Base-by-base conservation (phyloP, 257 asterid genomes). In the Galeopsis tetrahit region DNA sequence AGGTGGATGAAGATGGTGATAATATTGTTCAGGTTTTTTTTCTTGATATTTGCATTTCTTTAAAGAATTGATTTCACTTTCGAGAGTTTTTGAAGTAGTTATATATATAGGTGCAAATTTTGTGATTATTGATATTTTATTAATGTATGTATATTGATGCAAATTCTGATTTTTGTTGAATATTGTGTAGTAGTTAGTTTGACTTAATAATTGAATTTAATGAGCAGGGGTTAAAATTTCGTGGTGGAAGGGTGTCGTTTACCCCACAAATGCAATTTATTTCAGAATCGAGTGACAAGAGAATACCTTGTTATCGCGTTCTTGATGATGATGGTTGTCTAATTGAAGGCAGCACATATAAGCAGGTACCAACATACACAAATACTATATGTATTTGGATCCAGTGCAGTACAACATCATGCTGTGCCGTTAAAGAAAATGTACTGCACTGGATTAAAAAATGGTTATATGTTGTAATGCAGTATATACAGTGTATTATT, bases 281-380 rank as follows among this genome's bases (percentile, higher is more conserved):
- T 55, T 59, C 98, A 5, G 96, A 84, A 69, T 80, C 88, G 31
- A 4, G 87, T 5, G 89, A 80, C 10, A 84, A 84, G 71, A 85
- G 96, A 78, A 66, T 92, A 39, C 97, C 99, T 3, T 95, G 99
- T 77, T 95, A 87, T 70, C 92, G 94, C 0, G 96, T 92, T 43
- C 95, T 95, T 4, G 92, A 90, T 21, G 92, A 92, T 13, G 82
- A 92, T 75, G 99, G 98, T 39, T 77, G 67, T 70, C 83, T 79
- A 32, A 77, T 88, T 28, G 7, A 82, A 40, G 88, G 87, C 71
- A 72, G 73, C 75, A 78, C 4, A 67, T 84, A 80, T 67, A 84
- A 84, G 75, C 84, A 83, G 96, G 98, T 90, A 84, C 28, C 21
- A 1, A 38, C 42, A 38, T 38, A 6, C 6, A 38, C 7, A 6